Evolutionary conservation across 495 filamentous ascomycete genomes (phyloP), one percentile per base, ranked within the genome.

Genomic region (Aspergillus diversus): DNA sequence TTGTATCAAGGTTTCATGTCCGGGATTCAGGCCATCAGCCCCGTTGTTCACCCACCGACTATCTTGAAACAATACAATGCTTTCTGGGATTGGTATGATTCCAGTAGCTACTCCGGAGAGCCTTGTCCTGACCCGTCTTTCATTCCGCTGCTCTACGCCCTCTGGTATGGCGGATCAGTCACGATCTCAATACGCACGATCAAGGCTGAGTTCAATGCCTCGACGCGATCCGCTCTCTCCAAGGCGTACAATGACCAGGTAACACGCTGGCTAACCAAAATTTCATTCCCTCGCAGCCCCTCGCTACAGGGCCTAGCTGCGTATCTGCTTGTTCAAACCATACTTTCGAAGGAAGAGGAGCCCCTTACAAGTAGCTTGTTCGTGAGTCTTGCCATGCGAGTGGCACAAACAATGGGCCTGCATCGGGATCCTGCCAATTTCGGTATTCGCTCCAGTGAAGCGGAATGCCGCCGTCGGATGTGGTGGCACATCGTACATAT

Each of bases 401-500:
- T 89, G n/a, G 89, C 88, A 0, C 88, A 90, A 60, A 87, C 85
- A 17, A 88, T 91, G 87, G 89, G 89, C 0, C 77, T 91, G 1
- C 89, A 91, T 68, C 84, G 87, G 11, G 89, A 92, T 60, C 89
- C 89, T 21, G 84, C 86, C 11, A 76, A 83, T 15, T 84, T 91
- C 61, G 84, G 86, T 0, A 82, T 92, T n/a, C 66, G 80, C 5
- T 82, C 87, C 3, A 84, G 86, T 58, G 87, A 90, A 65, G 83
- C 87, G 15, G 89, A 92, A 66, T 87, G 89, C 70, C 81, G 89
- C 16, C 81, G 89, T 56, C 80, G 89, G 1, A 72, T 90, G 39
- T 92, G 89, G 89, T 92, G 87, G 88, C 86, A 88, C 63, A 89
- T 91, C 37, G 76, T 90, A 64, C 80, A 89, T 59, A 83, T 89